Percentiles rank a stretch among this genome's conserved stretches.
Conservation (phyloP, 805 yeast genomes). For the Ogataea angusta region DNA sequence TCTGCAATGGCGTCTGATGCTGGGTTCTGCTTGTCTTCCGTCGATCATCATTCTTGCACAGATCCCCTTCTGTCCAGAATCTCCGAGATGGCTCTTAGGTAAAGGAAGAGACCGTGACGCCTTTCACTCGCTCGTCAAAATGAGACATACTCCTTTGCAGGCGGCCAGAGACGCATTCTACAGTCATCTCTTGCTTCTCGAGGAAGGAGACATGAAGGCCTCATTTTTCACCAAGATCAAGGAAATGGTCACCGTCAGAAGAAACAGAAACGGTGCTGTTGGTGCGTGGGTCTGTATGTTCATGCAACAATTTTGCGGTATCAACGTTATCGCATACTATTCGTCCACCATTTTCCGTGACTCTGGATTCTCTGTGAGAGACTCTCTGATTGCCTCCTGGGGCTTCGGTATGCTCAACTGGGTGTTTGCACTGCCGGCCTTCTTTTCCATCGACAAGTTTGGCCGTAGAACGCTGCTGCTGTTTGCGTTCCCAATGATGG, state of each 20-base stretch:
- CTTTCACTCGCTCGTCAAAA: conserved; percentile 38
- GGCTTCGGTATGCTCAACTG: conserved; percentile 60
- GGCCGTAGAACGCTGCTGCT: conserved; percentile 53
- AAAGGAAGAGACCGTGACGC: conserved; percentile 44
- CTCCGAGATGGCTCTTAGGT: conserved; percentile 42
- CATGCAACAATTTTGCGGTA: conserved; percentile 42
- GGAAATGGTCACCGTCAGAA: conserved; percentile 65
- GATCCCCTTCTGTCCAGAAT: conserved; percentile 37
- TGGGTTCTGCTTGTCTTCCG: conserved; percentile 44
- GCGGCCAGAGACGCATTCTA: conserved; percentile 39
- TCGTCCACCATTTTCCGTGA: conserved; percentile 71
- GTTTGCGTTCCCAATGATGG: conserved; percentile 62
- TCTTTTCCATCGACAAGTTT: conserved; percentile 32
- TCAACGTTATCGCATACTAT: conserved; percentile 53
- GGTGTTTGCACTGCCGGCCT: conserved; percentile 37
- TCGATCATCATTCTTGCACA: conserved; percentile 39
- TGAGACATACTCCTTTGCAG: conserved; percentile 28
- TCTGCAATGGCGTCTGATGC: conserved; percentile 54
- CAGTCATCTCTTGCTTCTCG: conserved; percentile 49
- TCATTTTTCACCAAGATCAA: conserved; percentile 41
- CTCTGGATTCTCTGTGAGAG: conserved; percentile 59
- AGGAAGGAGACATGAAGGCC: conserved; percentile 43
- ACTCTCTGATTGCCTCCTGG: conserved; percentile 75
- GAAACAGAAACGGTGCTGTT: conserved; percentile 77
- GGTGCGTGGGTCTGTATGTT: conserved; percentile 33